A percentile compares a stretch with the other conserved stretches of the same genome.
Conservation (phyloP, 108 stramenopile genomes). For the Fistulifera solaris region DNA sequence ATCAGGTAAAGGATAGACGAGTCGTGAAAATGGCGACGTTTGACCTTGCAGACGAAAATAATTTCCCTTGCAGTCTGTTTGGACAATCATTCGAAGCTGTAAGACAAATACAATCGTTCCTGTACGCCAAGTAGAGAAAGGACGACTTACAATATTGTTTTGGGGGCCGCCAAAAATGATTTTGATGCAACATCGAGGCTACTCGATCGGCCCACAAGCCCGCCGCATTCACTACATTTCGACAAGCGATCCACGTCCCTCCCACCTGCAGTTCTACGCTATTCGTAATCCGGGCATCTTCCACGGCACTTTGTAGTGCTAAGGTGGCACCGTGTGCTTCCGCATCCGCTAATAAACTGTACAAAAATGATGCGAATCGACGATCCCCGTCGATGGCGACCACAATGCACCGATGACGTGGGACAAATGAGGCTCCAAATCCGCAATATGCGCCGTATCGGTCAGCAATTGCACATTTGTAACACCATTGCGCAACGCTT, state of each 20-base stretch:
- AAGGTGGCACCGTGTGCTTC: slow-evolving; percentile 57
- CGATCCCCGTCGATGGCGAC: slow-evolving; percentile 75
- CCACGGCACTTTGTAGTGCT: slow-evolving; percentile 39
- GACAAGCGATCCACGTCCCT: slow-evolving; percentile 45
- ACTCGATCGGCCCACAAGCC: slow-evolving; percentile 55
- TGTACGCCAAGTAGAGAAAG: too few relatives aligned
- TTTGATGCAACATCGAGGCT: slow-evolving; percentile 31
- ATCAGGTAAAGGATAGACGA: slow-evolving; percentile 80
- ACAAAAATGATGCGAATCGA: slow-evolving; percentile 67
- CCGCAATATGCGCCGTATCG: slow-evolving; percentile 31
- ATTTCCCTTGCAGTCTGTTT: slow-evolving; percentile 43
- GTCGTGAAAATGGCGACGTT: slow-evolving; percentile 49
- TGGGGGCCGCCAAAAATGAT: slow-evolving; percentile 29
- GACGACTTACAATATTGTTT: slow-evolving; percentile 59
- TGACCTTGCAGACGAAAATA: slow-evolving; percentile 62
- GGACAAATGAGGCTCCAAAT: slow-evolving; percentile 52
- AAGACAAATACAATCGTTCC: slow-evolving; percentile 2
- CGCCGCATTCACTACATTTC: slow-evolving; percentile 54
- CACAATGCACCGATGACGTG: slow-evolving; percentile 45
- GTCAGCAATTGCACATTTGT: slow-evolving; percentile 44
- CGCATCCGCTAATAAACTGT: slow-evolving; percentile 56
- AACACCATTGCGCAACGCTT: slow-evolving; percentile 50
- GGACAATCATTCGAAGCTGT: background rate
- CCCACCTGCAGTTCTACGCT: slow-evolving; percentile 13
- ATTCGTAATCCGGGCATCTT: slow-evolving; percentile 22